These are phyloP conservation scores for Verbascum thapsus DNA, from an alignment of 257 asterid species.

Conservation along the genomic window DNA sequence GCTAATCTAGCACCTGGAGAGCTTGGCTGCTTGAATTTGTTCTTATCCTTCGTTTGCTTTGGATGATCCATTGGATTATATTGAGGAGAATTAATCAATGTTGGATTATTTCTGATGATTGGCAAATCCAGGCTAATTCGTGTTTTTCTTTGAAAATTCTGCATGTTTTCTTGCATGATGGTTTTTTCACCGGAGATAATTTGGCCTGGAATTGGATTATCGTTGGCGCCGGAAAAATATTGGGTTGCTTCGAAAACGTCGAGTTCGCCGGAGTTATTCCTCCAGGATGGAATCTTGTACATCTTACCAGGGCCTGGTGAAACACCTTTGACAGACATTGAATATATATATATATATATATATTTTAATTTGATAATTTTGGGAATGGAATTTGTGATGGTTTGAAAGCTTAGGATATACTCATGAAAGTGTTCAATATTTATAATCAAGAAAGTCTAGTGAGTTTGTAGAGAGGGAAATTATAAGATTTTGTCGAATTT, in stretches of 20 bases:
- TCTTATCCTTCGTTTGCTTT: conserved; percentile 38
- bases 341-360: no score
- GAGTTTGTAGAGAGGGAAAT: no score
- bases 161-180: no score
- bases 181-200: no score
- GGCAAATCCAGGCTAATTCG: no score
- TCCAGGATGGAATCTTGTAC: conserved; percentile 51
- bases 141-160: conserved; percentile 9
- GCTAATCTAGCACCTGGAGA: conserved; percentile 85
- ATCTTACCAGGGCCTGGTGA: conserved; percentile 37
- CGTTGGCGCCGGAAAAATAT: conserved; percentile 77
- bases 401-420: conserved; percentile 12
- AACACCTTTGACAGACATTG: conserved; percentile 37
- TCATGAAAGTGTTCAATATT: no score
- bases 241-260: conserved; percentile 86
- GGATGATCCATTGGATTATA: conserved; percentile 27
- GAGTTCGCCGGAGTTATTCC: conserved; percentile 67
- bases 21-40: conserved; percentile 65
- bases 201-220: conserved; percentile 23
- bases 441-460: no score
- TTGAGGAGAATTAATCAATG: no score
- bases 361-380: background rate
- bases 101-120: conserved; percentile 27
- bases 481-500: no score
- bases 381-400: background rate